Percentiles rank a stretch among this genome's conserved stretches.
These are phyloP conservation scores for Debaryomyces prosopidis DNA, from an alignment of 805 yeast species.

Conservation along the genomic window DNA sequence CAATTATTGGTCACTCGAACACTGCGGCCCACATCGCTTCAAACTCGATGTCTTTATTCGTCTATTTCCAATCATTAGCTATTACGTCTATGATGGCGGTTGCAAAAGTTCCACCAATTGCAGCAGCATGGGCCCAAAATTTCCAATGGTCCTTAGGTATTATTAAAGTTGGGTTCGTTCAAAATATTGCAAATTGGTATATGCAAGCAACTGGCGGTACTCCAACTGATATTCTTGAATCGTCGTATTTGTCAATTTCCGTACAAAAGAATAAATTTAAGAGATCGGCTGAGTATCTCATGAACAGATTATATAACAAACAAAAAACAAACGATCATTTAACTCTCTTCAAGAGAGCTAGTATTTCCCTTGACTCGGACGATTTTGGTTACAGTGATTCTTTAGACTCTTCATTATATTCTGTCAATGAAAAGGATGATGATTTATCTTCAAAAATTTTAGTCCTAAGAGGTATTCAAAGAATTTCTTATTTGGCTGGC, in stretches of 20 bases:
- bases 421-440: constrained; percentile 68
- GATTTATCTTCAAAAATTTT: constrained; percentile 66
- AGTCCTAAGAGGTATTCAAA: constrained; percentile 85
- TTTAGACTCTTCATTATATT: constrained; percentile 53
- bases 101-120: constrained; percentile 89
- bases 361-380: constrained; percentile 41
- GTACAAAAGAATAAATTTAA: constrained; percentile 60
- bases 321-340: constrained; percentile 9
- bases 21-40: constrained; percentile 98
- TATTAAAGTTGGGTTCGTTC: constrained; percentile 74
- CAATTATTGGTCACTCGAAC: constrained; percentile 83
- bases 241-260: constrained; percentile 72
- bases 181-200: constrained; percentile 86
- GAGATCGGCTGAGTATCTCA: constrained; percentile 22
- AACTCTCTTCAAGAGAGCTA: constrained; percentile 25
- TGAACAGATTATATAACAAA: constrained; percentile 9
- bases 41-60: constrained; percentile 86
- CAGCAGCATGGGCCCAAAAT: constrained; percentile 97
- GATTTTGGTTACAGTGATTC: constrained; percentile 44
- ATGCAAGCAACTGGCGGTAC: constrained; percentile 92
- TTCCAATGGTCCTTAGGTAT: constrained; percentile 97
- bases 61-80: constrained; percentile 92
- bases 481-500: constrained; percentile 81
- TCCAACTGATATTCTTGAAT: constrained; percentile 71
- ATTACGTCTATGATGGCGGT: constrained; percentile 96